Percentiles rank a stretch among this genome's conserved stretches.
Evolutionary conservation across 2,329 filamentous ascomycete species (phyloP).

Genomic region (Sporothrix euskadiensis): DNA sequence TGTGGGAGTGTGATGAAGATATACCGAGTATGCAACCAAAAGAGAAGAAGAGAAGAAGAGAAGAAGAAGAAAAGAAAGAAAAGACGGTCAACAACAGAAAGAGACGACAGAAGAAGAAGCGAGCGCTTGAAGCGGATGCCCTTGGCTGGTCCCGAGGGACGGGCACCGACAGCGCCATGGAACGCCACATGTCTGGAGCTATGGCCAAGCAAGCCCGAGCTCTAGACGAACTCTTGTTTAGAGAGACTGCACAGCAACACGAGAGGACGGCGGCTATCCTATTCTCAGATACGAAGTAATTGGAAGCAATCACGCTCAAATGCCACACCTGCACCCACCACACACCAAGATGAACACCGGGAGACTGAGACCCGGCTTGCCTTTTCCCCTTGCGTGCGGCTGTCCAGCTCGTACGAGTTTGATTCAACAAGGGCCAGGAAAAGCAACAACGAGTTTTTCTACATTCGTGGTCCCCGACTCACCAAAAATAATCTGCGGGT

Average conservation of each 20-base stretch:
- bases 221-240: background rate
- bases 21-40: background rate
- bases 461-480: background rate
- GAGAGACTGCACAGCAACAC: background rate
- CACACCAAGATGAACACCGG: background rate
- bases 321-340: background rate
- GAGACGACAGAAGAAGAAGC: no score
- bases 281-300: background rate
- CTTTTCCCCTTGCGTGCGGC: background rate
- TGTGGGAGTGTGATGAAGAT: background rate
- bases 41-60: background rate
- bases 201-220: background rate
- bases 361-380: background rate
- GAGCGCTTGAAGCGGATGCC: no score
- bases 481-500: background rate
- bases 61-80: background rate
- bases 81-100: background rate
- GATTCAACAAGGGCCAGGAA: background rate
- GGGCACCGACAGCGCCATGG: background rate
- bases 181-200: constrained; percentile 5
- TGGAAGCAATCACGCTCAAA: background rate
- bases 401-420: constrained; percentile 2
- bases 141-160: background rate
- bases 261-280: background rate
- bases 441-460: background rate